Evolutionary conservation across 495 filamentous ascomycete species (phyloP), one percentile per base, ranked within the genome.

Genomic region (Podospora didyma): DNA sequence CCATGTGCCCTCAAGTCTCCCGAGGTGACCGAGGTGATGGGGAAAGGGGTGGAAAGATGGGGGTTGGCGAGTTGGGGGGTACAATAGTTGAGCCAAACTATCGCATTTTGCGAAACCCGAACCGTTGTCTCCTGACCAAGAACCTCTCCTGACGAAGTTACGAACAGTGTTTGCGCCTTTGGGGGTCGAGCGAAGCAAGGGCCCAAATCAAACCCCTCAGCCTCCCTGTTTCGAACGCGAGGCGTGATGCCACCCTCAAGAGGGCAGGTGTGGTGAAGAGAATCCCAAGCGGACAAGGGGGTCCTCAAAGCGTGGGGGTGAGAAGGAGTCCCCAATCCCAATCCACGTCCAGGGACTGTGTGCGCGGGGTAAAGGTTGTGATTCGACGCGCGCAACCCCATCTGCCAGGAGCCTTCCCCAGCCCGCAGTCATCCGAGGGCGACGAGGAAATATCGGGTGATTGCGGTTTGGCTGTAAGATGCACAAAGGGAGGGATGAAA

Each of bases 231-330:
- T 53, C 34, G 39, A 53, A 44, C 34, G n/a, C 39, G 24, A 34
- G 21, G 23, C 50, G 50, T 53, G 50, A 31, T 48, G 46, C 24
- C 19, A 24, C 46, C 46, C 46, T 48, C 46, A 26, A 46, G 39
- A 21, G 20, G n/a, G 23, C 3, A 54, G 51, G 51, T 54, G 51
- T 54, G 51, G 51, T 54, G 44, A 46, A 22, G 45, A 35, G 51
- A 39, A 22, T 45, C 17, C 20, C 22, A 1, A 19, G 24, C 26
- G n/a, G 42, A 26, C 51, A 54, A 35, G 51, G 42, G 39, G 14
- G 6, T 5, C 5, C 12, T 46, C 12, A 20, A 35, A 19, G 24
- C 42, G 51, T 46, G 51, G 51, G 51, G 41, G 51, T 23, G 39
- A 20, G 44, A 22, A 16, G 35, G n/a, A 46, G 9, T 21, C n/a